Base-by-base conservation (phyloP, 2,329 filamentous ascomycete genomes). In the Phialophora expanda region DNA sequence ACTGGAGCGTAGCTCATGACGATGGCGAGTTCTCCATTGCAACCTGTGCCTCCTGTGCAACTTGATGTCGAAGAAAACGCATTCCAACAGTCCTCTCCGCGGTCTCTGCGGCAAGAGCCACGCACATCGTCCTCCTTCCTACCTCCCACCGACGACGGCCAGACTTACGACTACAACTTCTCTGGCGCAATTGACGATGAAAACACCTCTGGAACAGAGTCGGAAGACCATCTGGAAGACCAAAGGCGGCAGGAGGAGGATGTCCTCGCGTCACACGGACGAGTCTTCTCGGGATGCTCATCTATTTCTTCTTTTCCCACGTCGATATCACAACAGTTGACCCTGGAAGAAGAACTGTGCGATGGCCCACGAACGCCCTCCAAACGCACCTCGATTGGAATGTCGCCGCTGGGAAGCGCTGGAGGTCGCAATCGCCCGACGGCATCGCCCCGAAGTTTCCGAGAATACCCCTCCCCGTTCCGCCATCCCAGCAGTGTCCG, bases 401-500 rank as follows among this genome's bases (percentile, higher is more conserved):
- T 53, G 17, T 50, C 62, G 28, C n/a, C 62, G 4, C 57, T 56
- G 14, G 51, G 59, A 30, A 2, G 57, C 32, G 48, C 24, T 24
- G 53, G 28, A 3, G 38, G 22, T 7, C 7, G 24, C 12, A 53
- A 48, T n/a, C 30, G 48, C 14, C 9, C 41, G 1, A 51, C 41
- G 1, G 38, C 32, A 3, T 70, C 68, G 9, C 55, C 66, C 5
- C 56, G 53, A 55, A 62, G 53, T 38, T 20, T 58, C 73, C 73
- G 69, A 66, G 68, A 65, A 41, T 75, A 75, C 8, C 74, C 77
- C 63, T 74, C 74, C 0, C 76, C 75, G 0, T 82, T 82, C 65
- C 76, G 80, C 41, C 78, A 81, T 66, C 77, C 79, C 1, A 82
- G 79, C 71, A 82, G 80, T 0, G 79, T 82, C 4, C 72, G 75